phyloP scores from a whole-genome alignment of 805 yeast species.

The Myxozyma melibiosi region DNA sequence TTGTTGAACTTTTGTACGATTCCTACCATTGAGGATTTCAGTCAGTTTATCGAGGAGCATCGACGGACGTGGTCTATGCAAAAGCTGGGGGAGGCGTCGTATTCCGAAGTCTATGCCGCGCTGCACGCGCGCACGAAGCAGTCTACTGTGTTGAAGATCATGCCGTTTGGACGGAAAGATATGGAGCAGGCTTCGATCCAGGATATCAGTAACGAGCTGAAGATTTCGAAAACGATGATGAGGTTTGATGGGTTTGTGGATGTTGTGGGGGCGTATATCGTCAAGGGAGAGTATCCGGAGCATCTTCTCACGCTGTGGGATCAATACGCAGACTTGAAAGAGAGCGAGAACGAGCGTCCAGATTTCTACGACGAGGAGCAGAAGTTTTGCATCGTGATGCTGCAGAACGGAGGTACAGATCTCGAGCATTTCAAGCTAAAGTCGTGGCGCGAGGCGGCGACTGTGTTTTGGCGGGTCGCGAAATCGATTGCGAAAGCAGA shows the following conservation, averaged over 20 bases:
- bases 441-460: constrained; percentile 45
- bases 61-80: constrained; percentile 38
- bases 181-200: constrained; percentile 46
- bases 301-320: constrained; percentile 52
- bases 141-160: constrained; percentile 50
- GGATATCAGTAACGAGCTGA: constrained; percentile 52
- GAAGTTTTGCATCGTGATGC: constrained; percentile 42
- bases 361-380: constrained; percentile 43
- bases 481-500: constrained; percentile 57
- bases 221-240: constrained; percentile 48
- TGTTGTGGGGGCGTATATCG: constrained; percentile 50
- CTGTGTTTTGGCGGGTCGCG: constrained; percentile 58
- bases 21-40: constrained; percentile 42
- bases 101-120: constrained; percentile 49
- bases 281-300: constrained; percentile 50
- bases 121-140: constrained; percentile 36
- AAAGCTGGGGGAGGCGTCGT: constrained; percentile 53
- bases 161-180: constrained; percentile 52
- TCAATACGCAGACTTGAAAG: constrained; percentile 39
- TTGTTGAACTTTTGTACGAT: constrained; percentile 46
- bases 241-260: constrained; percentile 50
- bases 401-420: constrained; percentile 46
- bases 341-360: constrained; percentile 43
- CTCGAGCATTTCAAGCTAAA: constrained; percentile 49
- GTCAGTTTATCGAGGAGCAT: constrained; percentile 37